Conservation (phyloP, 129 eudicot genomes). For the Helianthus annuus region DNA sequence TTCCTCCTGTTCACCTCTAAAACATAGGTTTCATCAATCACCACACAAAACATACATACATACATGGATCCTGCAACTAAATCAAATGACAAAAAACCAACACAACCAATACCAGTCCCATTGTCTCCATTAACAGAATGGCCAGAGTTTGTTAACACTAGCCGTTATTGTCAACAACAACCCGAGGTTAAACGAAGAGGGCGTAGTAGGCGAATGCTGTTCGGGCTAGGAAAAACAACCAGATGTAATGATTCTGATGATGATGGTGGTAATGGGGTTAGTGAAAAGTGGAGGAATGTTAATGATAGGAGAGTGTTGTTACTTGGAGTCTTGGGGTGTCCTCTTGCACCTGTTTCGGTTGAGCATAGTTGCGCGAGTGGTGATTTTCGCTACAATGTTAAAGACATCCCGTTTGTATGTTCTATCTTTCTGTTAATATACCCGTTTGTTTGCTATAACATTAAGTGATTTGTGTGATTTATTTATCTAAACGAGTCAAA, state of each 20-base stretch:
- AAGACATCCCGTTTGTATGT: slow-evolving; percentile 58
- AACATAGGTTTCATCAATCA: no score
- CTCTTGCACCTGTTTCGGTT: slow-evolving; percentile 70
- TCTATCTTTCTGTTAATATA: background rate
- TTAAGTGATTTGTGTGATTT: background rate
- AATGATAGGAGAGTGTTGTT: slow-evolving; percentile 38
- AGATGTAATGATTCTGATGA: slow-evolving; percentile 5
- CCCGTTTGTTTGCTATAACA: background rate
- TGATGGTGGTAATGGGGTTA: background rate
- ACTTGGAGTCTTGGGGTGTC: slow-evolving; percentile 74
- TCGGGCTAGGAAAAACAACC: slow-evolving; percentile 43
- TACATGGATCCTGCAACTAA: slow-evolving; percentile 6
- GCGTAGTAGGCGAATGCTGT: slow-evolving; percentile 50
- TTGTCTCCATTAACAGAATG: slow-evolving; percentile 61
- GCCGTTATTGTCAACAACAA: slow-evolving; percentile 5
- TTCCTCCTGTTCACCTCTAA: background rate
- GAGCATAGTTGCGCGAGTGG: background rate
- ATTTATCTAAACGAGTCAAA: background rate
- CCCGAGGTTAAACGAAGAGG: slow-evolving; percentile 38
- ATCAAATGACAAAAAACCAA: slow-evolving; percentile 12
- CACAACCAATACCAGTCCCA: slow-evolving; percentile 30
- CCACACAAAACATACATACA: background rate
- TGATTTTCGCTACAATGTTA: slow-evolving; percentile 33
- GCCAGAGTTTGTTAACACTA: slow-evolving; percentile 42
- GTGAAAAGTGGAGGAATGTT: background rate